Percentiles rank a stretch among this genome's conserved stretches.
These are phyloP conservation scores for Cupressus sempervirens DNA, from an alignment of 75 land plant genomes.

Conservation along the genomic window DNA sequence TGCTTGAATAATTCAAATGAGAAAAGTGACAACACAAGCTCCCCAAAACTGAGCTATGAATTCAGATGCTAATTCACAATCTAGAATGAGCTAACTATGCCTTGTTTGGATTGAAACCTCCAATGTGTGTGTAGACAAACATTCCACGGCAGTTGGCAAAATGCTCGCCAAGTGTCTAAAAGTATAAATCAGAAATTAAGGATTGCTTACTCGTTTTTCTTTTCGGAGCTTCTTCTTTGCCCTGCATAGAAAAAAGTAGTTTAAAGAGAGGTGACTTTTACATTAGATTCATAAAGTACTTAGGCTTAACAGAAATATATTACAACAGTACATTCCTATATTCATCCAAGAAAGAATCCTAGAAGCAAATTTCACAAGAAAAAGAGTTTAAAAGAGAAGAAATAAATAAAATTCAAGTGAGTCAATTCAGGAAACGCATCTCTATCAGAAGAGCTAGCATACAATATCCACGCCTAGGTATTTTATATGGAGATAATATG, in stretches of 20 bases:
- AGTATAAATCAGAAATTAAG: neutral
- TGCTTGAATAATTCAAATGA: neutral
- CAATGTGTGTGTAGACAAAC: neutral
- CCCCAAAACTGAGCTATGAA: neutral
- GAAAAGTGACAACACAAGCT: neutral
- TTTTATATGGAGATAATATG: neutral
- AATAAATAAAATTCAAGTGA: neutral
- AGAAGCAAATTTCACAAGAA: neutral
- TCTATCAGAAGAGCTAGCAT: neutral
- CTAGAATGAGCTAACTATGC: neutral
- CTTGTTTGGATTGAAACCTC: neutral
- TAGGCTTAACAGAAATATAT: neutral
- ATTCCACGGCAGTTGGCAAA: neutral
- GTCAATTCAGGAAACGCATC: neutral
- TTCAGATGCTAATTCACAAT: neutral
- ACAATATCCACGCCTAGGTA: neutral
- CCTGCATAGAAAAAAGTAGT: slow-evolving; percentile 18
- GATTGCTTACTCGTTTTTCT: slow-evolving; percentile 28
- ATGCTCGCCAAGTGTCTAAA: neutral
- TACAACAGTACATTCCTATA: neutral
- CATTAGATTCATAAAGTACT: neutral
- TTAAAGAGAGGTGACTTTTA: neutral
- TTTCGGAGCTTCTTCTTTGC: slow-evolving; percentile 39
- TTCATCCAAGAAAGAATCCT: neutral
- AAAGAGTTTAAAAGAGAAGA: neutral